These are phyloP conservation scores for Aaosphaeria arxii DNA, from an alignment of 2,329 filamentous ascomycete species.

Conservation along the genomic window DNA sequence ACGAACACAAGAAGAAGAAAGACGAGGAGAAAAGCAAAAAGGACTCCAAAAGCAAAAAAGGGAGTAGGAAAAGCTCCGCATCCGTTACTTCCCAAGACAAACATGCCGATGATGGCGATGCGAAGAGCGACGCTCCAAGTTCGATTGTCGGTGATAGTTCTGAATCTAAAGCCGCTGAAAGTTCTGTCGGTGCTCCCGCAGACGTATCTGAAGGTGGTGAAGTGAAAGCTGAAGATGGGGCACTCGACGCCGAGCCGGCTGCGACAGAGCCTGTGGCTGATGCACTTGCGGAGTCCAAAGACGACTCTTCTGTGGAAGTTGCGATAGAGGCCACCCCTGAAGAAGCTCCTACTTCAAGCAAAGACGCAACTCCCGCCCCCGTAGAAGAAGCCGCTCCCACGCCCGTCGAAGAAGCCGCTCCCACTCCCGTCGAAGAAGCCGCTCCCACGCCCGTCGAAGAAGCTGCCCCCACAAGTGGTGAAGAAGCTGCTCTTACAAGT, in stretches of 20 bases:
- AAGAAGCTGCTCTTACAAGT: no score
- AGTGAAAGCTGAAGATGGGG: not conserved
- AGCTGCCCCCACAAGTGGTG: not conserved
- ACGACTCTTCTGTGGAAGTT: not conserved
- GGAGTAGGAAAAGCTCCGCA: constrained; percentile 8
- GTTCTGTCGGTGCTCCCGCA: not conserved
- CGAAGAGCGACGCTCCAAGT: constrained; percentile 10
- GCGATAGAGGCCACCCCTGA: no score
- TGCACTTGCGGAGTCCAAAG: not conserved
- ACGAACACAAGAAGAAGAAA: constrained; percentile 26
- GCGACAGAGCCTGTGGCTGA: not conserved
- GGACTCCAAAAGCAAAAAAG: constrained; percentile 17
- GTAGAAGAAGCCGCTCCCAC: not conserved
- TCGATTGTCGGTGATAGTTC: not conserved
- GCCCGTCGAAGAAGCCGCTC: not conserved
- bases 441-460: not conserved
- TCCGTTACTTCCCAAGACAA: constrained; percentile 9
- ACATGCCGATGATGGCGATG: constrained; percentile 11
- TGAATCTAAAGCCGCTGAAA: not conserved
- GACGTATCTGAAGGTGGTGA: not conserved
- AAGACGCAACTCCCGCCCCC: not conserved
- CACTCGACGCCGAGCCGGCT: not conserved
- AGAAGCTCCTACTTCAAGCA: no score
- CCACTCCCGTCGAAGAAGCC: not conserved
- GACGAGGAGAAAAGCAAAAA: constrained; percentile 18